Conservation (phyloP, 257 asterid genomes). For the Verbena officinalis region DNA sequence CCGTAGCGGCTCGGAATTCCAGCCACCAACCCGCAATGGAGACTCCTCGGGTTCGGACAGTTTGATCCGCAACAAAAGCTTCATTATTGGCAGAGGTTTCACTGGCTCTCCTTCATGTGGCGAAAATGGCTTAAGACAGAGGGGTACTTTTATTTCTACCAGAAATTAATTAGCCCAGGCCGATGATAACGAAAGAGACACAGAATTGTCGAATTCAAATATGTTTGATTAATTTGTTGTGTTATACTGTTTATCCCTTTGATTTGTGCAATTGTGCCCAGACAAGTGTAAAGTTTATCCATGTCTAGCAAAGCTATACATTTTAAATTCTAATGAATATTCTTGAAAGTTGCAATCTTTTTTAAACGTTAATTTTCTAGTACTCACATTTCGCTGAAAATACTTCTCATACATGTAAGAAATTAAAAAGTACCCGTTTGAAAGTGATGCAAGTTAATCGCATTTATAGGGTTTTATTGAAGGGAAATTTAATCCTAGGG, state of each 20-base stretch:
- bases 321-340: no score
- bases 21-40: conserved; percentile 26
- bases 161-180: background rate
- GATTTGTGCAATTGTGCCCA: no score
- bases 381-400: no score
- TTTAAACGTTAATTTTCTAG: no score
- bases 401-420: no score
- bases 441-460: no score
- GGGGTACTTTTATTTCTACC: conserved; percentile 32
- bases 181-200: conserved; percentile 3
- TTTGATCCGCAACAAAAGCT: conserved; percentile 20
- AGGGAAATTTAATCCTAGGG: no score
- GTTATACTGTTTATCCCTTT: background rate
- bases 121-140: conserved; percentile 32
- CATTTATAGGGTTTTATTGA: no score
- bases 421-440: no score
- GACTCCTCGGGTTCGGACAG: conserved; percentile 16
- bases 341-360: no score
- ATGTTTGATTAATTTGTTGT: background rate
- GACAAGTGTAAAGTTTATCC: conserved; percentile 18
- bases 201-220: background rate
- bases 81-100: conserved; percentile 25
- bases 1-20: conserved; percentile 48
- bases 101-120: conserved; percentile 26
- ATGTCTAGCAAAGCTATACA: background rate